Evolutionary conservation across 352 stramenopile genomes (phyloP).

Genomic region (Phytophthora sp.): DNA sequence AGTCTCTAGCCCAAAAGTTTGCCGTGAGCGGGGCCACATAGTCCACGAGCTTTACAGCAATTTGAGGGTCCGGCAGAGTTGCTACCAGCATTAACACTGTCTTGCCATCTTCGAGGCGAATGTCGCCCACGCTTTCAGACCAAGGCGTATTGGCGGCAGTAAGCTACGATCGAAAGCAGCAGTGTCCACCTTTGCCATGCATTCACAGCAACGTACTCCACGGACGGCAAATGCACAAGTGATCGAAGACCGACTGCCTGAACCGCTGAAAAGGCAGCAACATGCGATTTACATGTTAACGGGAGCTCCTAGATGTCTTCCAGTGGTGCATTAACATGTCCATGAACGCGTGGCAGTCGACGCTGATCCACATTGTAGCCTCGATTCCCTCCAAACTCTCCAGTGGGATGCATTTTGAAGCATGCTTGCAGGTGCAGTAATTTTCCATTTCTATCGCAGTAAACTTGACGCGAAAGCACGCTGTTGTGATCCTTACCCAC

Average conservation of each 20-base stretch:
- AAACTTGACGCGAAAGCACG: too few species aligned
- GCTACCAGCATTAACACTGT: conserved; percentile 19
- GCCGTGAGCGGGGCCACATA: not conserved
- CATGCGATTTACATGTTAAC: too few species aligned
- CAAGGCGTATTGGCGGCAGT: conserved; percentile 2
- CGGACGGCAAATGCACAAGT: not conserved
- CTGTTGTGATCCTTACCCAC: too few species aligned
- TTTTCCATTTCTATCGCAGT: too few species aligned
- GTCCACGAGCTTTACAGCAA: conserved; percentile 19
- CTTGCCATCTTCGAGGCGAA: conserved; percentile 7
- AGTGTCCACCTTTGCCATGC: conserved; percentile 5
- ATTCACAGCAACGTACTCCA: not conserved
- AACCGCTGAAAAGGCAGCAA: too few species aligned
- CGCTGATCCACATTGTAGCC: too few species aligned
- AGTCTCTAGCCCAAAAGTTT: conserved; percentile 13
- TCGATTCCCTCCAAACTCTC: too few species aligned
- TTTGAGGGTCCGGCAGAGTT: not conserved
- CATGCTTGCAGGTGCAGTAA: too few species aligned
- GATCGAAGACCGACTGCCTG: not conserved
- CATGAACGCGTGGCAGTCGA: too few species aligned
- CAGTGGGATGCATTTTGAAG: too few species aligned
- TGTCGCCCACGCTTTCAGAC: not conserved
- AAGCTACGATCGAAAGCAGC: conserved; percentile 2
- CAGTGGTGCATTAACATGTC: too few species aligned
- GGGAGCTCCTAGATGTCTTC: too few species aligned